Evolutionary conservation across 768 basidiomycete species (phyloP), one percentile per base, ranked within the genome.

Genomic region (Mycena amicta): DNA sequence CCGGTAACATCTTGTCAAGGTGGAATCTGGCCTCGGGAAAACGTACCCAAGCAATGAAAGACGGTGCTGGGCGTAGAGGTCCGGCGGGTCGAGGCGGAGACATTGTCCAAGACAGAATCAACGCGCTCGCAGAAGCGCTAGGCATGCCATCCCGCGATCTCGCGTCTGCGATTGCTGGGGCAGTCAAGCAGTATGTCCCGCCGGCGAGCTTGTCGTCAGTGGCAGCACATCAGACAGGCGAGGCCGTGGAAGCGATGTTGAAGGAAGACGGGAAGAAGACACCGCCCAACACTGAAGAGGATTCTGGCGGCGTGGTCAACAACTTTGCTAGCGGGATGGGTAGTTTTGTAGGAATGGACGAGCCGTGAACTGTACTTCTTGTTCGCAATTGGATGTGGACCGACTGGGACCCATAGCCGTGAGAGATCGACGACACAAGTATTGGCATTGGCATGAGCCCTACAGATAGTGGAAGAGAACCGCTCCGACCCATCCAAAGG

Each of bases 131-230:
- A 12, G 72, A 74, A 5, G 83, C 80, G 29, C 74, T 91, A 28
- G 89, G 87, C 1, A 80, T 90, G 65, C 79, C 83, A 0, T 76
- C 85, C 16, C 72, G 74, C 39, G 83, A 87, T 33, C 73, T 91
- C 1, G 87, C 89, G 2, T 77, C 75, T 18, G 89, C 88, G 0
- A 84, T 90, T 49, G 85, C 84, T 0, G 77, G 74, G 49, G 86
- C 83, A 0, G 83, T 87, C 28, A 77, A 78, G 61, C 76, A 84
- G 28, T 70, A 85, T 59, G 81, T 89, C 11, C 85, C 88, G 1
- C 80, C 82, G 11, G 85, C 83, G 5, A 85, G 82, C 33, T 68
- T 89, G 51, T 81, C 83, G 8, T 85, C 83, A 1, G 71, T 87
- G 4, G 78, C 80, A 1, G 78, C 77, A 28, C 73, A 74, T 50